Conservation (phyloP, 495 filamentous ascomycete species). For the Acidomyces sp. region DNA sequence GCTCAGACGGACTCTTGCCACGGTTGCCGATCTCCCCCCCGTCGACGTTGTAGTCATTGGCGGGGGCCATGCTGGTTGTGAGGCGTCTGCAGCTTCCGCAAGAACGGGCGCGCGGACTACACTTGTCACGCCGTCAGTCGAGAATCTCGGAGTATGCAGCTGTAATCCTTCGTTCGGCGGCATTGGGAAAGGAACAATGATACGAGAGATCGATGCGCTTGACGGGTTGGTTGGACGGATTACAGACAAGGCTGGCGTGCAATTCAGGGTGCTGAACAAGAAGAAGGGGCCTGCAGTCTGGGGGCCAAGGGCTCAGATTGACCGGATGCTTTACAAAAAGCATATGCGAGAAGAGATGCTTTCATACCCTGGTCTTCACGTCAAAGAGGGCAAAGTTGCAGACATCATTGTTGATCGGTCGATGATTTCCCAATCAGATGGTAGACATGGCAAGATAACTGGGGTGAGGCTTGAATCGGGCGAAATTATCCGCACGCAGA, state of each 20-base stretch:
- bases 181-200: slow-evolving; percentile 96
- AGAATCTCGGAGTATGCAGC: slow-evolving; percentile 89
- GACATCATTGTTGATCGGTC: slow-evolving; percentile 65
- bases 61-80: slow-evolving; percentile 87
- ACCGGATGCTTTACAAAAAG: slow-evolving; percentile 75
- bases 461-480: slow-evolving; percentile 84
- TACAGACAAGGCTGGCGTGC: slow-evolving; percentile 84
- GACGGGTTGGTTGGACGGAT: slow-evolving; percentile 83
- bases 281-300: slow-evolving; percentile 92
- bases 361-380: slow-evolving; percentile 58
- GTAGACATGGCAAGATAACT: slow-evolving; percentile 58
- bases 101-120: slow-evolving; percentile 81
- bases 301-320: slow-evolving; percentile 94
- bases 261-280: slow-evolving; percentile 77
- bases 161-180: slow-evolving; percentile 97
- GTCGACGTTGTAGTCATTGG: slow-evolving; percentile 86
- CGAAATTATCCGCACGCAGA: slow-evolving; percentile 63
- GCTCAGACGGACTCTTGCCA: slow-evolving; percentile 24
- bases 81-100: slow-evolving; percentile 88
- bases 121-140: slow-evolving; percentile 70
- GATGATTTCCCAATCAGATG: slow-evolving; percentile 32
- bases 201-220: slow-evolving; percentile 89
- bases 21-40: slow-evolving; percentile 21
- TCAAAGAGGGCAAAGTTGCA: slow-evolving; percentile 78
- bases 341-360: slow-evolving; percentile 83